Base-by-base conservation (phyloP, 1,284 basidiomycete genomes). In the Apiotrichum akiyoshidainum region DNA sequence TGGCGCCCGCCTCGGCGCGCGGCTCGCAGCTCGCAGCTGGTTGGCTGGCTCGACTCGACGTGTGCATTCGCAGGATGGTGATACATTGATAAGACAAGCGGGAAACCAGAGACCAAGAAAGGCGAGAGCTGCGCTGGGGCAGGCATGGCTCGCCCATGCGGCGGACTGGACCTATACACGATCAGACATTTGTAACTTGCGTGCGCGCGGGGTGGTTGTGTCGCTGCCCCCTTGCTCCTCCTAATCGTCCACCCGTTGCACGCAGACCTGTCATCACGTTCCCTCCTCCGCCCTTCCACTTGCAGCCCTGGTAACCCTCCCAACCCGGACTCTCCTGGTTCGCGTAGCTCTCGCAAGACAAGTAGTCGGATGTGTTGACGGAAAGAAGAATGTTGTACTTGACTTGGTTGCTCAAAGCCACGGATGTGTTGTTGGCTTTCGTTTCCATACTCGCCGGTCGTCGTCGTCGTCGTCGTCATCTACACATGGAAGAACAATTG, bases 1-100 rank as follows among this genome's bases (percentile, higher is more conserved):
- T 31, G 26, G 26, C 26, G 26, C 7, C n/a, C n/a, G n/a, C n/a
- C n/a, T 31, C 26, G 26, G 7, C 26, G 26, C 26, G 26, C 26
- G 26, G 26, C 26, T 31, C 26, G 26, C 26, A 7, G 26, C 26
- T 31, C 26, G 26, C 26, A 31, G 26, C 26, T 31, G 26, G 26
- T 31, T 31, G 26, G 26, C 26, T 31, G 26, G 26, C 26, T 31
- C 26, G 26, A 31, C 26, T 50, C 48, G 48, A 50, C 37, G 39
- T 35, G 47, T 51, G 37, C 49, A 51, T 42, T 50, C 40, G 39
- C 49, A 51, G 42, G 49, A 42, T 51, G 48, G 37, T 50, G 49
- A 51, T 51, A 51, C 49, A 51, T 51, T 51, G 40, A 40, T 41
- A 51, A 51, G 35, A 51, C 49, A 51, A 51, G 49, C 34, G 49